Base-by-base conservation (phyloP, 1,284 basidiomycete genomes). In the Cutaneotrichosporon cavernicola region DNA sequence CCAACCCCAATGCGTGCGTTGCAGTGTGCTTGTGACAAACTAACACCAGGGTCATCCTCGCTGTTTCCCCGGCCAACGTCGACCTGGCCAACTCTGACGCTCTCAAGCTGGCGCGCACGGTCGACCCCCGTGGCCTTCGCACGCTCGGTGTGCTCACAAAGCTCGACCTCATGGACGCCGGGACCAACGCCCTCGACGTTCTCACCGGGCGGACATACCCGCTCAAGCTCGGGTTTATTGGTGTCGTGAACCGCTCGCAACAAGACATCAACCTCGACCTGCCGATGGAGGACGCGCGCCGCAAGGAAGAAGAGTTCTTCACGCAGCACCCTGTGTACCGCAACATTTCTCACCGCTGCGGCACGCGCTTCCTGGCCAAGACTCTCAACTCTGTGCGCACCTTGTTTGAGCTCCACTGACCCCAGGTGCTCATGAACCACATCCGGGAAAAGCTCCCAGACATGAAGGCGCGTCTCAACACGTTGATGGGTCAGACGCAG, bases 391-490 rank as follows among this genome's bases (percentile, higher is more conserved):
- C 92, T 83, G 92, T 92, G 52, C 59, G 85, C 78, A 10, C 8
- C 22, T 3, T 31, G n/a, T 31, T 5, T 55, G 40, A 18, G 31
- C 53, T 9, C 2, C 55, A 18, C 55, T 56, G 16, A 38, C 30
- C 18, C 26, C 62, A 92, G 90, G 95, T 97, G 47, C 83, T 99
- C 65, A 90, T 99, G 87, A 92, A 91, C 80, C 97, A 99, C 80
- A 99, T 99, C 71, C 88, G 97, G 62, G 97, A 99, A 76, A 98
- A 99, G 81, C 84, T 99, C 47, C 97, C 97, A 0, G 97, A 99
- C 80, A 99, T 99, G 97, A 99, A 99, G 81, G 97, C 97, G 14
- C 86, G 95, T 21, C 83, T 99, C 69, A 99, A 99, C 79, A 99
- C 97, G 8, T 83, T 99, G 16, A 99, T 99, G 92, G 94, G 95